Base-by-base conservation (phyloP, 495 filamentous ascomycete species). In the Neurospora sp. region DNA sequence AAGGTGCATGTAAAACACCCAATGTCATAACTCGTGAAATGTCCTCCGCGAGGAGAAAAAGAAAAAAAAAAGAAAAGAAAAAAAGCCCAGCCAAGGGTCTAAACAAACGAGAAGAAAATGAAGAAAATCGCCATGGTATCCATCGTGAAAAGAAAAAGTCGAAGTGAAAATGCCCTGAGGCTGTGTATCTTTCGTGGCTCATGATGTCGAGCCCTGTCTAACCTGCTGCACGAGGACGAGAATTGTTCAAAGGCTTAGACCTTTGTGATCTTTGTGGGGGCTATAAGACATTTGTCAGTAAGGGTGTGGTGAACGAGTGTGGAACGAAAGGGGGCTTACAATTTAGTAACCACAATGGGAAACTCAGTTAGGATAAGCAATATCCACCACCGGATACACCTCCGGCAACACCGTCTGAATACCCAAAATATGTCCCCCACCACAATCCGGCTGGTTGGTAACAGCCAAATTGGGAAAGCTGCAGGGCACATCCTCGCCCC, bases 401-500 rank as follows among this genome's bases (percentile, higher is more conserved):
- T 8, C 27, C 14, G 12, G 1, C 53, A 61, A 31, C 22, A 3
- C 22, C 53, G 27, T 35, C 53, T 61, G 53, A 8, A 61, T 35
- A 14, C 53, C 53, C 53, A 61, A 27, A 1, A 27, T 3, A 61
- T 61, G 53, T 4, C 14, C 53, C 14, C 0, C 53, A 0, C 53
- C 53, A 35, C 53, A 61, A 8, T 35, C 53, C 2, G 82, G 78
- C 70, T 61, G 53, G 20, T 61, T 61, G 39, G 79, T 80, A 38
- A 75, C 75, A 47, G 78, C 77, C 73, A 81, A 77, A 71, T 83
- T 73, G 1, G 84, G 71, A 1, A 61, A 61, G 2, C 40, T 69
- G 73, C 83, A 85, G 16, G 71, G 65, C 72, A 84, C 81, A 74
- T 85, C 81, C 47, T 78, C 78, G 69, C 82, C 82, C 45, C 75